Evolutionary conservation across 106 monocot species (phyloP).

Genomic region (Amphibolis antarctica): DNA sequence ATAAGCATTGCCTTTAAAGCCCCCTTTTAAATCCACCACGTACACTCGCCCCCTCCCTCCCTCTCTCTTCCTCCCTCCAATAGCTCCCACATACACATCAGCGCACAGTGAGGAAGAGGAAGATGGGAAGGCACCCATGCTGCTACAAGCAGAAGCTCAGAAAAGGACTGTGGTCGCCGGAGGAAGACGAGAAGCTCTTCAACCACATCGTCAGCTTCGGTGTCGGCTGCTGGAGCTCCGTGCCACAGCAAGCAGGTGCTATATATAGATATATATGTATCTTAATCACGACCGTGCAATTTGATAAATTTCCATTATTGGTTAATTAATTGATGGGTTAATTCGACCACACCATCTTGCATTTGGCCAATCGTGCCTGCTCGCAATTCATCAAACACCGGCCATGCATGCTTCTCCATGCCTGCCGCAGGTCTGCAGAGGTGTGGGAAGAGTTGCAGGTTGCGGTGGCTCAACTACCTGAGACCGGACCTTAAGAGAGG

Average conservation of each 20-base stretch:
- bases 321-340: no score
- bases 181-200: no score
- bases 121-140: slow-evolving; percentile 62
- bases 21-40: slow-evolving; percentile 4
- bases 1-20: slow-evolving; percentile 4
- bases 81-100: background rate
- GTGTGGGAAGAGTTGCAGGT: no score
- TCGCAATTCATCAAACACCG: no score
- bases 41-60: background rate
- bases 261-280: no score
- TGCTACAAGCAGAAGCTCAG: no score
- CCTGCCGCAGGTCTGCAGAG: background rate
- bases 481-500: slow-evolving; percentile 13
- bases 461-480: no score
- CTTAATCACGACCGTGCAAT: background rate
- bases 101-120: slow-evolving; percentile 26
- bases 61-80: background rate
- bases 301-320: background rate
- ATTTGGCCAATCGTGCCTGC: background rate
- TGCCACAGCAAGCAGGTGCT: slow-evolving; percentile 76
- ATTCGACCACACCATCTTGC: no score
- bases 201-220: slow-evolving; percentile 59
- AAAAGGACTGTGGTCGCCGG: no score
- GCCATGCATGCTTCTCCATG: background rate
- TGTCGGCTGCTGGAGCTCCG: slow-evolving; percentile 83